Conservation (phyloP, 805 yeast species). For the Starmerella sp. region DNA sequence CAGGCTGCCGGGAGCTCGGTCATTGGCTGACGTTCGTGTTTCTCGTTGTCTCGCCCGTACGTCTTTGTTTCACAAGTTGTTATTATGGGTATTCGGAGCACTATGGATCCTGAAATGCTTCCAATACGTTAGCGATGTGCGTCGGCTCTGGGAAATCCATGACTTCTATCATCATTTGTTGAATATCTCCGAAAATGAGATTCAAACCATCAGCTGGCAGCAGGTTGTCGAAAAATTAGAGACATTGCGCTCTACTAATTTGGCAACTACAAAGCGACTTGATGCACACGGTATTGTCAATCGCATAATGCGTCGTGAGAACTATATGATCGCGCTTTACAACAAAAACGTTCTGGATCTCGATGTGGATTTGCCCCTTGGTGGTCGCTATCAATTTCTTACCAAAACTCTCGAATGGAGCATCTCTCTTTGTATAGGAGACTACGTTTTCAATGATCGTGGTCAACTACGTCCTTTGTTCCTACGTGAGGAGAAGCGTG, state of each 20-base stretch:
- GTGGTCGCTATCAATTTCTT: constrained; percentile 35
- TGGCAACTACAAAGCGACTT: constrained; percentile 38
- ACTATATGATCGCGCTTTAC: constrained; percentile 80
- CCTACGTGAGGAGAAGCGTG: constrained; percentile 58
- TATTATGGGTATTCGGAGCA: constrained; percentile 49
- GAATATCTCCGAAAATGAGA: constrained; percentile 63
- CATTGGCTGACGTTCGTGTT: constrained; percentile 34
- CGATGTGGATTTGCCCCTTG: constrained; percentile 44
- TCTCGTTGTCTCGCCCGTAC: constrained; percentile 39
- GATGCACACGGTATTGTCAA: constrained; percentile 94
- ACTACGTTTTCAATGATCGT: constrained; percentile 67
- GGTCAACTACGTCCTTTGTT: constrained; percentile 71
- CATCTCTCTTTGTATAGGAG: constrained; percentile 73
- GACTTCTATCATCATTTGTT: constrained; percentile 66
- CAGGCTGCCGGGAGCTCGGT: constrained; percentile 29
- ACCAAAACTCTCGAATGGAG: constrained; percentile 95
- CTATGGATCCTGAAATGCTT: constrained; percentile 32
- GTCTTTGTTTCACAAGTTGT: constrained; percentile 42
- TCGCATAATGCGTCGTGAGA: constrained; percentile 89
- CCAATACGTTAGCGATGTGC: constrained; percentile 46
- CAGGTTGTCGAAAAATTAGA: constrained; percentile 66
- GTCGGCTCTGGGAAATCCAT: constrained; percentile 59
- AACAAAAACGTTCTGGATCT: constrained; percentile 66
- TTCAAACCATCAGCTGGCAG: constrained; percentile 91
- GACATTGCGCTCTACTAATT: constrained; percentile 46